Evolutionary conservation across 805 yeast species (phyloP).

Genomic region (Metschnikowia vanudenii): DNA sequence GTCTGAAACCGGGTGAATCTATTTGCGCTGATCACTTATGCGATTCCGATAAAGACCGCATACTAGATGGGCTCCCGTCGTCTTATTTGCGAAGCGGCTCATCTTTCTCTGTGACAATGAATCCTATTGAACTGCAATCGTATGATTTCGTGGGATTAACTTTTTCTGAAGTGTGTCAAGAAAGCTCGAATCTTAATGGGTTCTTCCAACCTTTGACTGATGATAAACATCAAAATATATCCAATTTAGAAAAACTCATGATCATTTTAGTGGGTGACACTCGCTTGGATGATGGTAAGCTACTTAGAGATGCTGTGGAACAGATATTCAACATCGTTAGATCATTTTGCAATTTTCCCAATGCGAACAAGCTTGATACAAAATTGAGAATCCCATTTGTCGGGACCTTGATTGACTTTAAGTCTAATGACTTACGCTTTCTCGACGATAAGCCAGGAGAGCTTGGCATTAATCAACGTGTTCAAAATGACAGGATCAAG

Average conservation of each 20-base stretch:
- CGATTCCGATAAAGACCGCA: conserved; percentile 5
- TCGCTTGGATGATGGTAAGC: conserved; percentile 3
- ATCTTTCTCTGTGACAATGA: background rate
- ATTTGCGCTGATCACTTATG: conserved; percentile 5
- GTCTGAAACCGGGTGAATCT: conserved; percentile 3
- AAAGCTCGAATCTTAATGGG: conserved; percentile 10
- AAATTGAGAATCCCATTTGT: conserved; percentile 10
- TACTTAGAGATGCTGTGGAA: background rate
- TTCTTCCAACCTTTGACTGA: conserved; percentile 3
- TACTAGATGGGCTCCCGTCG: conserved; percentile 16
- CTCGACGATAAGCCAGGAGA: background rate
- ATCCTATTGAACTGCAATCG: background rate
- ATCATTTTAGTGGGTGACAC: conserved; percentile 11
- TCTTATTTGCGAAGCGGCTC: conserved; percentile 16
- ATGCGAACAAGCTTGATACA: background rate
- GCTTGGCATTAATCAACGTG: background rate
- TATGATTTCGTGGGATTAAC: conserved; percentile 7
- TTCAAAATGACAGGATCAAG: conserved; percentile 10
- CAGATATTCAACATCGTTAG: background rate
- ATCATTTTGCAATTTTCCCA: background rate
- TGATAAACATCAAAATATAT: background rate
- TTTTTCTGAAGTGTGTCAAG: conserved; percentile 10
- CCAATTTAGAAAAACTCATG: conserved; percentile 5
- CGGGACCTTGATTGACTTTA: conserved; percentile 38
- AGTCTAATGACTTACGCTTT: conserved; percentile 36